phyloP scores from a whole-genome alignment of 768 basidiomycete genomes.

The Mycena albidolilacea region DNA sequence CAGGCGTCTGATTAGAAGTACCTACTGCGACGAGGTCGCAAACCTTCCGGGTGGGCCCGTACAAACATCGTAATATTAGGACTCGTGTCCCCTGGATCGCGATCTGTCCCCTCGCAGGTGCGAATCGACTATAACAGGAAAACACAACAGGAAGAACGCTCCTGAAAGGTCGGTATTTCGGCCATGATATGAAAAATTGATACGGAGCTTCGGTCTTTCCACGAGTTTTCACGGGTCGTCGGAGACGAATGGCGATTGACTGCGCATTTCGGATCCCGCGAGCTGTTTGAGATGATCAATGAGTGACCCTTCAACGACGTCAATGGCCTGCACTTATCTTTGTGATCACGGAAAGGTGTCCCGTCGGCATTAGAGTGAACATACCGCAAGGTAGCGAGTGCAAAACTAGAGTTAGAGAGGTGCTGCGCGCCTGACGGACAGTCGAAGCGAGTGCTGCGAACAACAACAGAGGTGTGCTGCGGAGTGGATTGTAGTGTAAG shows the following conservation, averaged over 20 bases:
- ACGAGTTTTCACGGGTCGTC: background rate
- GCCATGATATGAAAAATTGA: conserved; percentile 5
- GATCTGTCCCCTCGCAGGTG: background rate
- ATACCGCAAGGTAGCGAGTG: background rate
- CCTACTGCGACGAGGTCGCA: background rate
- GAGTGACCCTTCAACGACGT: background rate
- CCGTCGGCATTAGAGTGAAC: conserved; percentile 35
- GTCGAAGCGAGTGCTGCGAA: conserved; percentile 5
- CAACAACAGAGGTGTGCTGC: conserved; percentile 23
- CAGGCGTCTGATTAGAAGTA: conserved; percentile 2
- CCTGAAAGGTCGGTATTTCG: conserved; percentile 4
- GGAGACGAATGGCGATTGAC: background rate
- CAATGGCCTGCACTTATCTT: background rate
- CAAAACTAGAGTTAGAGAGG: background rate
- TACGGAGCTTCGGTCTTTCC: conserved; percentile 11
- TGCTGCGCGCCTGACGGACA: conserved; percentile 21
- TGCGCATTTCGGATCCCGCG: conserved; percentile 16
- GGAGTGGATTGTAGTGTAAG: background rate
- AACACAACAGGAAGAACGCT: background rate
- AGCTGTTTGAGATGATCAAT: background rate
- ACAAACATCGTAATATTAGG: background rate
- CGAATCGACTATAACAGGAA: background rate
- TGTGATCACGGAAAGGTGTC: conserved; percentile 15
- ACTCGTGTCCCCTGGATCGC: background rate
- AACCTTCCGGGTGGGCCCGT: background rate